These are phyloP conservation scores for Rhizoclosmatium sp. DNA, from an alignment of 192 early-diverging fungal species.

Conservation along the genomic window DNA sequence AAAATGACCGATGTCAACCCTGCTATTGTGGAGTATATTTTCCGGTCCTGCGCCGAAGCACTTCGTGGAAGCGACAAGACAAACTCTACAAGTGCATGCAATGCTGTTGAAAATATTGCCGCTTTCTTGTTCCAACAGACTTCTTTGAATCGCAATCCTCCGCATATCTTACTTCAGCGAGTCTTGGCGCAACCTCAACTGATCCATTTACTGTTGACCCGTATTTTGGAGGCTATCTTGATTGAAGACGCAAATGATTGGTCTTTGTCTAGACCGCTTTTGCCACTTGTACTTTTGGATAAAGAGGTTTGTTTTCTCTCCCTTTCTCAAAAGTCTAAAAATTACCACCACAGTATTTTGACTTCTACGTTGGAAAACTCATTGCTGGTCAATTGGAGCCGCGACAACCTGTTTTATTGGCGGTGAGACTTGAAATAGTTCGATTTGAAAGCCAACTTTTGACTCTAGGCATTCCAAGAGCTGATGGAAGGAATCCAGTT, in stretches of 20 bases:
- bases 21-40: slow-evolving; percentile 71
- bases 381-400: slow-evolving; percentile 61
- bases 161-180: slow-evolving; percentile 65
- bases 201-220: slow-evolving; percentile 66
- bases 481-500: slow-evolving; percentile 71
- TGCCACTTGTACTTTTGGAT: slow-evolving; percentile 80
- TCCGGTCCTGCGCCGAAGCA: slow-evolving; percentile 78
- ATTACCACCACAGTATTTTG: slow-evolving; percentile 43
- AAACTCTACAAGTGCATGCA: slow-evolving; percentile 70
- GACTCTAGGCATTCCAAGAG: slow-evolving; percentile 51
- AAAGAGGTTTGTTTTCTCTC: slow-evolving; percentile 54
- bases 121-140: slow-evolving; percentile 71
- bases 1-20: slow-evolving; percentile 64
- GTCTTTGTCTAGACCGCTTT: slow-evolving; percentile 82
- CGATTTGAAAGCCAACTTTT: neutral
- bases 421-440: slow-evolving; percentile 16
- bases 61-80: slow-evolving; percentile 66
- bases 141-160: slow-evolving; percentile 8
- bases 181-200: slow-evolving; percentile 67
- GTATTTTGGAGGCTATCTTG: slow-evolving; percentile 76
- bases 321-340: neutral
- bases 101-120: slow-evolving; percentile 74
- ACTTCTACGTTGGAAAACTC: slow-evolving; percentile 62
- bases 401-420: slow-evolving; percentile 55
- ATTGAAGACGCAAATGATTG: slow-evolving; percentile 89